phyloP scores from a whole-genome alignment of 805 yeast genomes.

The Yueomyces sp. region DNA sequence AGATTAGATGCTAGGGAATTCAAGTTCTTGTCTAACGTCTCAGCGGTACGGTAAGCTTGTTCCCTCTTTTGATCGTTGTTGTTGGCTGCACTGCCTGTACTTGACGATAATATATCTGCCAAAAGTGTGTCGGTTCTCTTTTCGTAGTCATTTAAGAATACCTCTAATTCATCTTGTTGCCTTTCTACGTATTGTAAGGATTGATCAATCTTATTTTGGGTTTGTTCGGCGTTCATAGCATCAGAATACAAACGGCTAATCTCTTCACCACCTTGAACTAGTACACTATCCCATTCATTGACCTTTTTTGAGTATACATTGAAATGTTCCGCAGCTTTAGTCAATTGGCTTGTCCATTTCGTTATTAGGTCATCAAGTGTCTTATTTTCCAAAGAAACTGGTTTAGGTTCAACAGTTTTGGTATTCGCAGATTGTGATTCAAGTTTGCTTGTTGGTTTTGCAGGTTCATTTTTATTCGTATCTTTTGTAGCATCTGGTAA shows the following conservation, averaged over 20 bases:
- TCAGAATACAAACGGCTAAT: constrained; percentile 66
- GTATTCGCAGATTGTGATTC: constrained; percentile 17
- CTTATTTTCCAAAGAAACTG: constrained; percentile 73
- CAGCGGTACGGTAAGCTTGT: constrained; percentile 80
- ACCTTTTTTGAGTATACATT: constrained; percentile 62
- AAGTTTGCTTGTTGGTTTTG: constrained; percentile 2
- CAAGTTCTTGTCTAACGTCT: constrained; percentile 66
- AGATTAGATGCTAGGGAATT: constrained; percentile 68
- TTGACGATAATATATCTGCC: constrained; percentile 24
- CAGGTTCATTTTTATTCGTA: constrained; percentile 4
- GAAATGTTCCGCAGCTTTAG: constrained; percentile 61
- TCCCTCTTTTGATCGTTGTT: constrained; percentile 72
- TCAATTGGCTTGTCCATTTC: constrained; percentile 83
- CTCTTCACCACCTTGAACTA: constrained; percentile 77
- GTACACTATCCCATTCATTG: constrained; percentile 72
- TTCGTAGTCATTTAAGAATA: constrained; percentile 71
- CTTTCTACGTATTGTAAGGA: constrained; percentile 72
- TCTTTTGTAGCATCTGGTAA: not conserved
- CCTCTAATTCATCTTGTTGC: constrained; percentile 86
- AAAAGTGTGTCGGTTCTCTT: constrained; percentile 25
- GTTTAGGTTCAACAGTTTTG: constrained; percentile 49
- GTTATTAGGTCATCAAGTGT: constrained; percentile 85
- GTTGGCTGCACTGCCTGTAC: constrained; percentile 12
- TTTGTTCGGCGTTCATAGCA: constrained; percentile 69
- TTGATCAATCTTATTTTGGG: constrained; percentile 78